Base-by-base conservation (phyloP, 495 filamentous ascomycete genomes). In the Trichoderma erinaceum region DNA sequence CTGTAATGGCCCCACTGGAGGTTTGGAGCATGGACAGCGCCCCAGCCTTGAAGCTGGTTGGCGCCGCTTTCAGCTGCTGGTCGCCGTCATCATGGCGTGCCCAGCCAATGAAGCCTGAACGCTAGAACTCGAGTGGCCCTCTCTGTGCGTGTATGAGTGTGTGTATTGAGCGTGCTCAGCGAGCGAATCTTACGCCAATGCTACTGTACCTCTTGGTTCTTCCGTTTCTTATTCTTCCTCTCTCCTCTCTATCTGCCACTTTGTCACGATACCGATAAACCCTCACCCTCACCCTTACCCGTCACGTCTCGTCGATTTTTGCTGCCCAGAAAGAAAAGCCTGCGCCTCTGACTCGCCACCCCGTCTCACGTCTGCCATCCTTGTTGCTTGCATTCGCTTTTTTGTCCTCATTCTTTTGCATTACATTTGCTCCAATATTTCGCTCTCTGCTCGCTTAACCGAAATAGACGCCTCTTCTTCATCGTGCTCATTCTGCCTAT, bases 201-300 rank as follows among this genome's bases (percentile, higher is more conserved):
- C 35, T 43, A 12, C 29, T 29, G 29, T 29, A 29, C 29, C 29
- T 29, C 29, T 11, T 25, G 6, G 15, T 3, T n/a, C 64, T 23
- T 13, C 38, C 18, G 12, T 43, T 27, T 35, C 48, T 29, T 16
- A 23, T 25, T 50, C 43, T 41, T 11, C 27, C 35, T 50, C n/a
- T 66, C 65, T 66, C 41, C 25, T 25, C 41, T 46, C 38, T 1
- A 7, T 50, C 63, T 38, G 18, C 63, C 38, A 46, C 41, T n/a
- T 41, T n/a, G 38, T 66, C 38, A 44, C 46, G 65, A 66, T 32
- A 66, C 65, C 38, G 65, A 61, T 61, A 61, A 38, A 61, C 56
- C 56, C 56, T 61, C 56, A 61, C 56, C 27, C 27, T 29, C 29
- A 29, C 56, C 27, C 27, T 29, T 4, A 29, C 29, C 29, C 29